phyloP scores from a whole-genome alignment of 1,139 yeast genomes.

The Taiozyma sp. region DNA sequence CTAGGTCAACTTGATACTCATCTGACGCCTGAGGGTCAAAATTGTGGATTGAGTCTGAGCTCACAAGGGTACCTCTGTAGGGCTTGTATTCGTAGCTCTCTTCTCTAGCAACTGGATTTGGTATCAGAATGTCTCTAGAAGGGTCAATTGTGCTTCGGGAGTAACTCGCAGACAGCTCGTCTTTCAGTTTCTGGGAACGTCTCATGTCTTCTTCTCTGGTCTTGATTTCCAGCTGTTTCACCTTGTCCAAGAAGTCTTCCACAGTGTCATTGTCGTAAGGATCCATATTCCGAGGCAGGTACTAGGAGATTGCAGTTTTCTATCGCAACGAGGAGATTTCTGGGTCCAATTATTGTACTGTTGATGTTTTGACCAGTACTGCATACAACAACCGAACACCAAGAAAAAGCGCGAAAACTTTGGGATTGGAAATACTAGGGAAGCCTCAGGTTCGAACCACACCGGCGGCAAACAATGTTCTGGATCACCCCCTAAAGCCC shows the following conservation, averaged over 20 bases:
- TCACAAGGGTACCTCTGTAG: constrained; percentile 1
- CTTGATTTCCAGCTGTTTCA: constrained; percentile 25
- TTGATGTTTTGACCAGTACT: not conserved
- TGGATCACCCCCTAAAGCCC: not conserved
- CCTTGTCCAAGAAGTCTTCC: constrained; percentile 29
- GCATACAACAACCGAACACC: too few species aligned
- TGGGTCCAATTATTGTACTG: not conserved
- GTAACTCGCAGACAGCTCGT: not conserved
- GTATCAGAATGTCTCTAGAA: constrained; percentile 5
- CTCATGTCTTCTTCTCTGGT: constrained; percentile 17
- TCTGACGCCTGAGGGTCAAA: constrained; percentile 13
- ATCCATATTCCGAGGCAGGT: not conserved
- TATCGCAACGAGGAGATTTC: too few species aligned
- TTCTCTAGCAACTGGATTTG: constrained; percentile 10
- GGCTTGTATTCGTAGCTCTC: not conserved
- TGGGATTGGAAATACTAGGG: too few species aligned
- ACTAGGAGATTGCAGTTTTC: too few species aligned
- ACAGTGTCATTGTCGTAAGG: constrained; percentile 13
- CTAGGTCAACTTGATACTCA: constrained; percentile 16
- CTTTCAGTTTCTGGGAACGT: constrained; percentile 5
- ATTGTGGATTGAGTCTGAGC: constrained; percentile 14
- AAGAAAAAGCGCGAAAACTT: too few species aligned
- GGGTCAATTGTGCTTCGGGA: not conserved
- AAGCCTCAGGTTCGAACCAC: not conserved
- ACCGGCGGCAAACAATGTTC: not conserved